A percentile compares a stretch with the other conserved stretches of the same genome.
These are phyloP conservation scores for Neobulgaria alba DNA, from an alignment of 2,329 filamentous ascomycete species.

Conservation along the genomic window DNA sequence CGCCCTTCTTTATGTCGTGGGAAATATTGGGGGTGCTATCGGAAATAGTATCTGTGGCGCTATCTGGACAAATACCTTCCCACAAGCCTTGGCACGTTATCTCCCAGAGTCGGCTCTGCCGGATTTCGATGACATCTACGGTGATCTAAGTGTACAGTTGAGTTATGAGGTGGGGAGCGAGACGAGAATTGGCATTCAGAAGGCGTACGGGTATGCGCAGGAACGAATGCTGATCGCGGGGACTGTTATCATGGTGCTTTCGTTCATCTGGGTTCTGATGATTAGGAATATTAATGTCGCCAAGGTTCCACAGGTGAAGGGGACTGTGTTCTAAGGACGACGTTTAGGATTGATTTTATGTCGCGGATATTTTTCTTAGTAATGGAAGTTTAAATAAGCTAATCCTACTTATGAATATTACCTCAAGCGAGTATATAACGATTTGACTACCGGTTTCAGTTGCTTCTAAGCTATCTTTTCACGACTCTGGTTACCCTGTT, in stretches of 20 bases:
- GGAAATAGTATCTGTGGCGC: constrained; percentile 53
- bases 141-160: constrained; percentile 42
- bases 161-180: constrained; percentile 39
- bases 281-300: constrained; percentile 40
- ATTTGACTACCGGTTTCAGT: too few relatives aligned
- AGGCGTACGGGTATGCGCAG: constrained; percentile 46
- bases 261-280: constrained; percentile 33
- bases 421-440: too few relatives aligned
- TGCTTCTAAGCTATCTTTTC: too few relatives aligned
- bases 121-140: constrained; percentile 42
- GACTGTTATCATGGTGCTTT: constrained; percentile 35
- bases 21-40: constrained; percentile 50
- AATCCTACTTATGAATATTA: too few relatives aligned
- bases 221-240: constrained; percentile 43
- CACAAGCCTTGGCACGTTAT: constrained; percentile 39
- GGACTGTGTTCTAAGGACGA: constrained; percentile 28
- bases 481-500: too few relatives aligned
- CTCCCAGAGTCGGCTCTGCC: constrained; percentile 36
- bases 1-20: constrained; percentile 38
- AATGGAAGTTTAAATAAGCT: too few relatives aligned
- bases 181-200: constrained; percentile 42
- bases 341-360: too few relatives aligned
- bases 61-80: constrained; percentile 56
- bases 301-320: constrained; percentile 36
- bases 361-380: too few relatives aligned